Base-by-base conservation (phyloP, 2,329 filamentous ascomycete genomes). In the Penicillium sp. region DNA sequence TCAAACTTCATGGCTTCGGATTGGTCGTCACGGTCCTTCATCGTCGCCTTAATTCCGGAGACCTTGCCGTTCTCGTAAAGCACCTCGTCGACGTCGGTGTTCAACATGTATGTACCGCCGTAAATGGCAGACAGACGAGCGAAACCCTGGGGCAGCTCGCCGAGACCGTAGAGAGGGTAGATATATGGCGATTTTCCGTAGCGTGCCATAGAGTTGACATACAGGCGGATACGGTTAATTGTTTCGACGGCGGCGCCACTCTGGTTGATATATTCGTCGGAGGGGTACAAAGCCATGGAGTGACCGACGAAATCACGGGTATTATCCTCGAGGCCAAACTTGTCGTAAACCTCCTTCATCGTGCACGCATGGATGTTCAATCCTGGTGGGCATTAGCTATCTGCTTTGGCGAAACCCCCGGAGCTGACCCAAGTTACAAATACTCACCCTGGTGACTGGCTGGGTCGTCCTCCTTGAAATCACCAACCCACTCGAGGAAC, bases 171-270 rank as follows among this genome's bases (percentile, higher is more conserved):
- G 29, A 97, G 83, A 43, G 93, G 94, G 78, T 98, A 98, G 76
- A 98, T 97, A 77, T 97, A 98, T 40, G 93, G 94, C 12, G 90
- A 97, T 75, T 96, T 97, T 73, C 93, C 93, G 73, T 97, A 97
- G 56, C 91, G 83, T 45, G 90, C 88, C 73, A 98, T 95, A 28
- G 90, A 96, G 80, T 95, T 95, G 61, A 91, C 94, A 72, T 98
- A 98, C 41, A 98, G 80, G 59, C 88, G 83, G 69, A 98, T 96
- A 62, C 91, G 88, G 72, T 91, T 82, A 62, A 98, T 87, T 49
- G 87, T 83, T 68, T 95, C 89, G 61, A 85, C 83, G 39, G 90
- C 88, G 65, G 77, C 76, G 57, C 90, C 90, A 43, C 77, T 74
- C 56, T 78, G 71, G 58, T 78, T 82, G 65, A 95, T 84, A 74